Percentiles rank a stretch among this genome's conserved stretches.
Conservation (phyloP, 2,329 filamentous ascomycete species). For the Xylariomycetidae sp. region DNA sequence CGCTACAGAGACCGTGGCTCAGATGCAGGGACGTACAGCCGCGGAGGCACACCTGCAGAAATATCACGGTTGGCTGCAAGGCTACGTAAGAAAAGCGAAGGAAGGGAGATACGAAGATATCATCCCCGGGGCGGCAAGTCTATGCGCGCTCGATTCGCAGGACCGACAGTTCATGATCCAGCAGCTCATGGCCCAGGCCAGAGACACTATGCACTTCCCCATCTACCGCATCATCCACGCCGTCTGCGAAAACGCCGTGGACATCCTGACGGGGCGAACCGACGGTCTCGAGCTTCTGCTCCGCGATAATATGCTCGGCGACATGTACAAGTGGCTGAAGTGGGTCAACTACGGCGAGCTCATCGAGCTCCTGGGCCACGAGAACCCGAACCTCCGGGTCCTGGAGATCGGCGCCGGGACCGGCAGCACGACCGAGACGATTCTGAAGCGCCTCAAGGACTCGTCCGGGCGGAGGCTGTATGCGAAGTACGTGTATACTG, state of each 20-base stretch:
- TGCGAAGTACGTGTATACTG: conserved; percentile 10
- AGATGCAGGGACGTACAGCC: no score
- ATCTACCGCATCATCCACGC: no score
- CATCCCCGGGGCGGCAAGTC: no score
- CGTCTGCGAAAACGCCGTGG: background rate
- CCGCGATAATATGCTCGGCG: background rate
- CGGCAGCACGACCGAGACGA: conserved; percentile 2
- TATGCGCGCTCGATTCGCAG: no score
- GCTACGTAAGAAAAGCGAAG: no score
- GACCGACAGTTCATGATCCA: no score
- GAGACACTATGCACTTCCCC: no score
- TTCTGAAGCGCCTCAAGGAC: conserved; percentile 1
- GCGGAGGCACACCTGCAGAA: no score
- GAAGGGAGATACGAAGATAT: no score
- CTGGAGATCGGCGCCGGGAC: conserved; percentile 13
- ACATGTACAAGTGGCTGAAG: conserved; percentile 12
- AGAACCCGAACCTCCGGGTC: conserved; percentile 6
- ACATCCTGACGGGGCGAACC: background rate
- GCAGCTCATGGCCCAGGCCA: no score
- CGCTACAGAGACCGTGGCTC: no score
- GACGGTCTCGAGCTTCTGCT: background rate
- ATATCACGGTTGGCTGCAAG: no score
- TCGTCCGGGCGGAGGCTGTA: background rate
- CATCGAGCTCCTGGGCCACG: conserved; percentile 7
- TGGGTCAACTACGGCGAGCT: conserved; percentile 7